phyloP scores from a whole-genome alignment of 2,329 filamentous ascomycete genomes.

The Aspergillus hiratsukae region DNA sequence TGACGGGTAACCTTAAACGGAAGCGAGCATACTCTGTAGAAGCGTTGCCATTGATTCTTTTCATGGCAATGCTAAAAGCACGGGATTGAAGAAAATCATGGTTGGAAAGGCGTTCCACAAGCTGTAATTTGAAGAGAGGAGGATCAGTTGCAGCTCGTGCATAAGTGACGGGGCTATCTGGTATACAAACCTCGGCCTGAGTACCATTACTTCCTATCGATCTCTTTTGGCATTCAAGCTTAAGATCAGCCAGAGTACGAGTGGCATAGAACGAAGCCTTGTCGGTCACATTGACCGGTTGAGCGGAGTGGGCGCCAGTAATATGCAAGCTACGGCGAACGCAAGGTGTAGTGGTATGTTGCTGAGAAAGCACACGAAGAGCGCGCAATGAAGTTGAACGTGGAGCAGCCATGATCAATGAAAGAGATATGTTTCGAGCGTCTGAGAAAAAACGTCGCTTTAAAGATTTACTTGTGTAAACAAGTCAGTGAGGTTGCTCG shows the following conservation, averaged over 20 bases:
- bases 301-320: constrained; percentile 55
- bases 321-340: constrained; percentile 53
- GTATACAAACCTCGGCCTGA: constrained; percentile 45
- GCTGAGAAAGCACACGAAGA: constrained; percentile 40
- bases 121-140: constrained; percentile 26
- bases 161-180: constrained; percentile 1
- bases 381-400: constrained; percentile 43
- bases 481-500: not conserved
- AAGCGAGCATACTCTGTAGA: constrained; percentile 33
- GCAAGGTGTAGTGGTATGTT: constrained; percentile 28
- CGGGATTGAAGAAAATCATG: constrained; percentile 51
- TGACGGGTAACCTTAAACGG: not conserved
- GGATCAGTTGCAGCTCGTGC: constrained; percentile 1
- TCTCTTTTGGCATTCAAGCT: constrained; percentile 48
- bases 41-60: constrained; percentile 42
- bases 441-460: not conserved
- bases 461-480: not conserved
- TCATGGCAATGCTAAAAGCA: constrained; percentile 53
- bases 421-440: not conserved
- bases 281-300: constrained; percentile 48
- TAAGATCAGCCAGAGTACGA: constrained; percentile 48
- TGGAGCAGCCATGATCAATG: constrained; percentile 39
- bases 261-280: constrained; percentile 49
- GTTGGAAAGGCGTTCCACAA: constrained; percentile 50
- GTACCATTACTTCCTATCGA: constrained; percentile 44